Evolutionary conservation across 2,329 filamentous ascomycete genomes (phyloP), one percentile per base, ranked within the genome.

Genomic region (Aureobasidium mangrovei): DNA sequence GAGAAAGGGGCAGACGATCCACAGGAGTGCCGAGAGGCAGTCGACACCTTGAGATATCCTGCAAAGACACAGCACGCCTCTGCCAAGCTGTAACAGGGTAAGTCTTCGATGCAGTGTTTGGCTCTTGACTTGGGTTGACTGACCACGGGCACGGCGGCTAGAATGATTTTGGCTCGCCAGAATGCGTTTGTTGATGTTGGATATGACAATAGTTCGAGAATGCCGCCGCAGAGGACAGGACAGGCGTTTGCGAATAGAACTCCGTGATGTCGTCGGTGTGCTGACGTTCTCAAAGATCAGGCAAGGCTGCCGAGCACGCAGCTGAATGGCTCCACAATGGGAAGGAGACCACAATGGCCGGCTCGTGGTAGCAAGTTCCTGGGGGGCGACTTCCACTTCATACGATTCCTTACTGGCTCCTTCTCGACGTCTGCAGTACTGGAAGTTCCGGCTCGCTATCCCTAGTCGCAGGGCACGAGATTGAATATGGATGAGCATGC

Each of bases 21-120:
- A 56, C 49, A 4, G 60, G 63, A 29, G 64, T 62, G 24, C 64
- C 64, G 31, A 65, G 26, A 3, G 64, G 64, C 5, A 66, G 61
- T 48, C 64, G 63, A 42, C 60, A 61, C 24, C 51, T 31, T 18
- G 54, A 44, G 33, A 44, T 38, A 29, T 40, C 41, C 27, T 47
- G 35, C 18, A 55, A 12, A 35, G 53, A 26, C 4, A 27, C 10
- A 38, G 35, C 53, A 29, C 39, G 53, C 27, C 45, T 39, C 12
- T 39, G 53, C 53, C 36, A 53, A 38, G 24, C 49, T 53, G 32
- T 26, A 38, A 8, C 12, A 53, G n/a, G 44, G 38, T 18, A 12
- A 35, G 32, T 7, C 18, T 18, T 18, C 18, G 18, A 18, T 18
- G 18, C n/a, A n/a, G 29, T 41, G 7, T 35, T 10, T 5, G 27